Percentiles rank a stretch among this genome's conserved stretches.
Evolutionary conservation across 202 grass and related monocot species (phyloP).

Genomic region (Panicum virgatum): DNA sequence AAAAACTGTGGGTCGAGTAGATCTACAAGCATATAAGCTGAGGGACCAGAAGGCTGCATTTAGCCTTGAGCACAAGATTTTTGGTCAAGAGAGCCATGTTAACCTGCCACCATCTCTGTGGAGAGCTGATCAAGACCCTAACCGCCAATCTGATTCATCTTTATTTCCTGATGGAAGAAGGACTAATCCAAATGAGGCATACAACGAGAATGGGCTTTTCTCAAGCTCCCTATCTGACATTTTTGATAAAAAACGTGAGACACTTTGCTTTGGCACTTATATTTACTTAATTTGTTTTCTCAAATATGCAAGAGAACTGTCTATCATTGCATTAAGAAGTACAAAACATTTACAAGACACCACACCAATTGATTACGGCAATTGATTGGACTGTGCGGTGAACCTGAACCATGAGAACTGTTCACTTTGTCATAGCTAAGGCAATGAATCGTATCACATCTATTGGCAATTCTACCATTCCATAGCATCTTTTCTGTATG

Average conservation of each 20-base stretch:
- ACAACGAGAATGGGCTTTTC: slow-evolving; percentile 70
- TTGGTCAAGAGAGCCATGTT: slow-evolving; percentile 56
- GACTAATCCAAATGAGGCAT: slow-evolving; percentile 52
- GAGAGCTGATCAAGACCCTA: slow-evolving; percentile 52
- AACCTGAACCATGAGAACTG: not conserved
- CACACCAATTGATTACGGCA: not conserved
- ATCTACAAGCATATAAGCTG: slow-evolving; percentile 41
- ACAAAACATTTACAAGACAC: too few relatives aligned
- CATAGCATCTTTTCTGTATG: not conserved
- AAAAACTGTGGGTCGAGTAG: slow-evolving; percentile 37
- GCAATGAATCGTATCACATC: slow-evolving; percentile 11
- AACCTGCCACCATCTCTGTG: slow-evolving; percentile 52
- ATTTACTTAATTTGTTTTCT: not conserved
- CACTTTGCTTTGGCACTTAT: slow-evolving; percentile 24
- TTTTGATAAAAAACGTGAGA: slow-evolving; percentile 80
- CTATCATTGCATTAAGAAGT: too few relatives aligned
- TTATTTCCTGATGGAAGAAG: slow-evolving; percentile 49
- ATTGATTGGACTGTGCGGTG: slow-evolving; percentile 6
- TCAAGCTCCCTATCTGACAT: slow-evolving; percentile 81
- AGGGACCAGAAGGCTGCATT: slow-evolving; percentile 67
- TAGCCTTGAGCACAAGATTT: slow-evolving; percentile 58
- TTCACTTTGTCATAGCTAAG: slow-evolving; percentile 9
- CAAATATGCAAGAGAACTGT: too few relatives aligned
- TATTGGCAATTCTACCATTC: not conserved
- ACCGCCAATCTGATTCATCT: slow-evolving; percentile 53